phyloP scores from a whole-genome alignment of 208 protist species.

The Crithidia fasciculata region DNA sequence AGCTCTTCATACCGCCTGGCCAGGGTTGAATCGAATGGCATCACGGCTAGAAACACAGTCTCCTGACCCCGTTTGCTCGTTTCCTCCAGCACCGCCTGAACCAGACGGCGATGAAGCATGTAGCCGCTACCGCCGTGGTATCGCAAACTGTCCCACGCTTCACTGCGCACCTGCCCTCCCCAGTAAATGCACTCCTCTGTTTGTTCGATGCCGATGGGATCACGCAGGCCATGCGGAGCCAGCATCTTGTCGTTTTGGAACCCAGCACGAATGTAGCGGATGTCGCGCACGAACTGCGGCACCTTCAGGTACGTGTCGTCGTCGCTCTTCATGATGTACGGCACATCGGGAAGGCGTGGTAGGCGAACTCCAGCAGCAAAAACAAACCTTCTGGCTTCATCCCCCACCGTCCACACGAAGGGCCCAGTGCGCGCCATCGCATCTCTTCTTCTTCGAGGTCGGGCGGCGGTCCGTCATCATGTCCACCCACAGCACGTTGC shows the following conservation, averaged over 20 bases:
- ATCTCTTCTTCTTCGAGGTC: constrained; percentile 16
- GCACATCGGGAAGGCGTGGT: constrained; percentile 26
- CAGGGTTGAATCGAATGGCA: neutral
- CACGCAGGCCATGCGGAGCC: neutral
- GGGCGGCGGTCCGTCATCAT: constrained; percentile 25
- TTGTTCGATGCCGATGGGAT: neutral
- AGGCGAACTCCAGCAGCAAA: constrained; percentile 26
- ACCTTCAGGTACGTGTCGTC: constrained; percentile 47
- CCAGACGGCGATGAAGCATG: constrained; percentile 3
- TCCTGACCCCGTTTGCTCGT: neutral
- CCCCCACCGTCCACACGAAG: constrained; percentile 14
- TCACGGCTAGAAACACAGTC: neutral
- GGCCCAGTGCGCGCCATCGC: constrained; percentile 26
- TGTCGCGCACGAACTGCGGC: constrained; percentile 40
- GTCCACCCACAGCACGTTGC: constrained; percentile 25
- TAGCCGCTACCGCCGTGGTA: neutral
- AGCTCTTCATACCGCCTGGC: neutral
- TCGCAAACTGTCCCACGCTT: neutral
- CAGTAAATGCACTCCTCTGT: constrained; percentile 13
- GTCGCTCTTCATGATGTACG: constrained; percentile 41
- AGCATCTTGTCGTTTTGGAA: neutral
- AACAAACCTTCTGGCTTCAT: constrained; percentile 46
- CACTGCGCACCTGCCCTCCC: neutral
- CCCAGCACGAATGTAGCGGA: constrained; percentile 18
- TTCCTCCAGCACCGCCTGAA: neutral